Evolutionary conservation across 1,139 yeast species (phyloP), one percentile per base, ranked within the genome.

Genomic region (Eremothecium sinecaudum): DNA sequence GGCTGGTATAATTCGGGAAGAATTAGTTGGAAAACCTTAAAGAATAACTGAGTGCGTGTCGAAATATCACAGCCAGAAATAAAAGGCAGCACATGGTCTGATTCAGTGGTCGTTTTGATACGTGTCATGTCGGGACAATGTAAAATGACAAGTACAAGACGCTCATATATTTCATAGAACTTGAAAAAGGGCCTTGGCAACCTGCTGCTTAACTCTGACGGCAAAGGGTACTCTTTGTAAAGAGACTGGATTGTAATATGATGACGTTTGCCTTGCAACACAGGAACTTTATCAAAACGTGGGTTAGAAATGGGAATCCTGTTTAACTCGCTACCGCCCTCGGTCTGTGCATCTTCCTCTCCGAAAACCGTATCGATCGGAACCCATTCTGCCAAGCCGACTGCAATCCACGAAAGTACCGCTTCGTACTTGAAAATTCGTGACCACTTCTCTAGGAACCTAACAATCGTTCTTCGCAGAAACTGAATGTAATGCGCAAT

Each of bases 381-480:
- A 23, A 79, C 70, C 94, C 94, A 84, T 56, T 84, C 94, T 2
- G 94, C 92, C 34, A 87, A 62, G 7, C 86, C 86, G 29, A 83
- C 62, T 0, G 94, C 96, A 15, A 82, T 73, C 94, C 95, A 86
- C 1, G 90, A 69, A 50, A 84, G 66, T 0, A 92, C 86, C 33
- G 79, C 70, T 56, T 83, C 93, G 54, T 86, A 87, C 42, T 78
- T 78, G 38, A 82, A 71, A 40, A 78, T 67, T 27, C 69, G 66
- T 7, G 93, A 86, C 94, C 94, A 86, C 60, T 82, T 82, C 15
- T 61, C 59, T 32, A 80, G 60, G 51, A 86, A 87, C 40, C 69
- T 69, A 33, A 67, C 54, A 12, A 86, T 69, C 1, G 94, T 69
- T 24, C 64, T 63, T 48, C 79, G 79, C 40, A 84, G 61, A 1